phyloP scores from a whole-genome alignment of 257 asterid genomes.

The Ehretia macrophylla region DNA sequence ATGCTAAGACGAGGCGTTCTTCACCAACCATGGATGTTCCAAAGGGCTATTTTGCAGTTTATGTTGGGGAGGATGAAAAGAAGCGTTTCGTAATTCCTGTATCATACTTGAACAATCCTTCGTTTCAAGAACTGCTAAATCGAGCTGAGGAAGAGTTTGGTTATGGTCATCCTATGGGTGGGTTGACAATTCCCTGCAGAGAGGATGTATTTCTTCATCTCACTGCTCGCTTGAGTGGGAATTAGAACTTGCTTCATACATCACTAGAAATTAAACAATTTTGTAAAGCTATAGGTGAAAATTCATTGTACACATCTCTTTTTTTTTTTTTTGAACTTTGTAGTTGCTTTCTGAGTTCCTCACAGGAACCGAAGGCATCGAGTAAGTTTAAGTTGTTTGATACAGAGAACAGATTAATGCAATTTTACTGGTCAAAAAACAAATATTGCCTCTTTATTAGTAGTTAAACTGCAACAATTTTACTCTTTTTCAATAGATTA shows the following conservation, averaged over 20 bases:
- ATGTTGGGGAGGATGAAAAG: constrained; percentile 13
- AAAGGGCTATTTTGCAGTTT: constrained; percentile 17
- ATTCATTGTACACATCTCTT: too few relatives aligned
- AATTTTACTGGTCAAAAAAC: too few relatives aligned
- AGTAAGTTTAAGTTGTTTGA: too few relatives aligned
- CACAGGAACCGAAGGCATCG: too few relatives aligned
- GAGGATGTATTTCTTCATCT: constrained; percentile 9
- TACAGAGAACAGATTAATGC: too few relatives aligned
- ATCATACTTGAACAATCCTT: constrained; percentile 16
- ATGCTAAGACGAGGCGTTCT: neutral
- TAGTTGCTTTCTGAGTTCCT: too few relatives aligned
- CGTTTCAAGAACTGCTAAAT: constrained; percentile 17
- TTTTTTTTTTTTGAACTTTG: too few relatives aligned
- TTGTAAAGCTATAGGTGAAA: neutral
- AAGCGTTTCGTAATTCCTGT: constrained; percentile 15
- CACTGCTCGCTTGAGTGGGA: constrained; percentile 12
- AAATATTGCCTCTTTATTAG: too few relatives aligned
- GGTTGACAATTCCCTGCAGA: constrained; percentile 18
- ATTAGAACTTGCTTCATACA: neutral
- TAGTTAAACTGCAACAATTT: too few relatives aligned
- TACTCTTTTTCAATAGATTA: too few relatives aligned
- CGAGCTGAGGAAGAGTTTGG: constrained; percentile 18
- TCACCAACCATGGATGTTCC: constrained; percentile 2
- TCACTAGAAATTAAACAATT: neutral
- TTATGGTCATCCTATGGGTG: constrained; percentile 21